phyloP scores from a whole-genome alignment of 2,329 filamentous ascomycete genomes.

The Fusarium ramigenum region DNA sequence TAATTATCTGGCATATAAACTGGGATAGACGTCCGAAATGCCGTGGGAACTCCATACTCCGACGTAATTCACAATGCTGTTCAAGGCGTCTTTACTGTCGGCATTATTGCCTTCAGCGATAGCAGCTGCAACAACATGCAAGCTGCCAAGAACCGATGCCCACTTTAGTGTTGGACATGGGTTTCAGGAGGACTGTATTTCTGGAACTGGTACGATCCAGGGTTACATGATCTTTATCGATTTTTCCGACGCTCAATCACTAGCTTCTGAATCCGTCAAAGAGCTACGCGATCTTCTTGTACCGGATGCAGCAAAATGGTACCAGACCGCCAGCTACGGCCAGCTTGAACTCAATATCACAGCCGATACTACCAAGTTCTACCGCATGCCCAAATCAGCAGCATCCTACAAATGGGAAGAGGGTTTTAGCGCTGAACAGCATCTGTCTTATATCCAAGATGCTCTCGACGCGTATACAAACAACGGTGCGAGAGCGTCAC shows the following conservation, averaged over 20 bases:
- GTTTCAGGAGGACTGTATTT: conserved; percentile 40
- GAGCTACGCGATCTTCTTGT: conserved; percentile 29
- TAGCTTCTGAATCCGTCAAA: conserved; percentile 34
- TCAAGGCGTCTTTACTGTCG: not conserved
- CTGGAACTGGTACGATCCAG: conserved; percentile 44
- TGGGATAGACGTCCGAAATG: not conserved
- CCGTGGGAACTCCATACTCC: not conserved
- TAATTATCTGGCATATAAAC: not conserved
- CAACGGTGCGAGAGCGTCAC: not conserved
- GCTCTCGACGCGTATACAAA: conserved; percentile 19
- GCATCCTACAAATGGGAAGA: conserved; percentile 40
- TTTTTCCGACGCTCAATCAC: conserved; percentile 42
- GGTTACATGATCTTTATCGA: conserved; percentile 52
- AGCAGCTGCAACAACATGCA: not conserved
- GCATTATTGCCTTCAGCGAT: not conserved
- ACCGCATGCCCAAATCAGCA: conserved; percentile 41
- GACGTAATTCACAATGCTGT: not conserved
- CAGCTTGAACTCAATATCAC: conserved; percentile 37
- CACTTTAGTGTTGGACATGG: not conserved
- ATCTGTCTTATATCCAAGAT: conserved; percentile 23
- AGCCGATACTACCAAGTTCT: conserved; percentile 34
- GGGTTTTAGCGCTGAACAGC: not conserved
- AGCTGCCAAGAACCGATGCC: not conserved
- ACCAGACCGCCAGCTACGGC: conserved; percentile 40
- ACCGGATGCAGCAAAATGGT: conserved; percentile 25